Evolutionary conservation across 1,139 yeast genomes (phyloP).

Genomic region (Sugiyamaella neomexicana): DNA sequence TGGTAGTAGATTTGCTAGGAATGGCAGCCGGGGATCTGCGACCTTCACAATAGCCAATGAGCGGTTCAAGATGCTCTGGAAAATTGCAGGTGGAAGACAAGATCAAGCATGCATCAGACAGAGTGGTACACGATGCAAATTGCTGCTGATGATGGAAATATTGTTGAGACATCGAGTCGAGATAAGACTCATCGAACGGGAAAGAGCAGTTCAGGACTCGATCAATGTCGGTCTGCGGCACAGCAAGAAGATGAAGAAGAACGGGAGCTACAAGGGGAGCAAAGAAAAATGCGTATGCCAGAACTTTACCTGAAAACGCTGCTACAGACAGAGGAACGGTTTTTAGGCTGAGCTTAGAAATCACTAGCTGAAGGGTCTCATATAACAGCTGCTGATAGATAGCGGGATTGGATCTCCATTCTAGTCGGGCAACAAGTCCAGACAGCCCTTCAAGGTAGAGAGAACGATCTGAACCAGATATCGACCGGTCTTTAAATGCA

Average conservation of each 20-base stretch:
- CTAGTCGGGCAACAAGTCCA: conserved; percentile 60
- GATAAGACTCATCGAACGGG: conserved; percentile 8
- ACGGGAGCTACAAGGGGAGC: conserved; percentile 64
- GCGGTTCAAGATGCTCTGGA: conserved; percentile 33
- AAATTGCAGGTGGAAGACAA: conserved; percentile 21
- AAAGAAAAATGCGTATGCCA: conserved; percentile 65
- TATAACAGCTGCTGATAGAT: conserved; percentile 40
- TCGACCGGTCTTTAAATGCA: conserved; percentile 41
- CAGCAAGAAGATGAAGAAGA: conserved; percentile 59
- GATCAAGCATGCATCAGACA: conserved; percentile 10
- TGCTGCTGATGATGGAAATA: conserved; percentile 13
- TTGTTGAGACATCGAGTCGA: background rate
- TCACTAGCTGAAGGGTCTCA: conserved; percentile 58
- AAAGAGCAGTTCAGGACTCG: conserved; percentile 33
- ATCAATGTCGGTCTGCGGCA: conserved; percentile 44
- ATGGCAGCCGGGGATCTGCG: conserved; percentile 10
- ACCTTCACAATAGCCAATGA: conserved; percentile 29
- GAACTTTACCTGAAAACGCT: conserved; percentile 78
- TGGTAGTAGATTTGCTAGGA: conserved; percentile 4
- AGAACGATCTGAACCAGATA: conserved; percentile 57
- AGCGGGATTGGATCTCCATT: conserved; percentile 49
- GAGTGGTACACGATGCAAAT: conserved; percentile 6
- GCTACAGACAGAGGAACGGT: conserved; percentile 58
- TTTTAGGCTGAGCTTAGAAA: conserved; percentile 54
- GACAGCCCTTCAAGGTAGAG: conserved; percentile 76